A percentile compares a stretch with the other conserved stretches of the same genome.
Conservation (phyloP, 306 rosid genomes). For the Glycine latifolia region DNA sequence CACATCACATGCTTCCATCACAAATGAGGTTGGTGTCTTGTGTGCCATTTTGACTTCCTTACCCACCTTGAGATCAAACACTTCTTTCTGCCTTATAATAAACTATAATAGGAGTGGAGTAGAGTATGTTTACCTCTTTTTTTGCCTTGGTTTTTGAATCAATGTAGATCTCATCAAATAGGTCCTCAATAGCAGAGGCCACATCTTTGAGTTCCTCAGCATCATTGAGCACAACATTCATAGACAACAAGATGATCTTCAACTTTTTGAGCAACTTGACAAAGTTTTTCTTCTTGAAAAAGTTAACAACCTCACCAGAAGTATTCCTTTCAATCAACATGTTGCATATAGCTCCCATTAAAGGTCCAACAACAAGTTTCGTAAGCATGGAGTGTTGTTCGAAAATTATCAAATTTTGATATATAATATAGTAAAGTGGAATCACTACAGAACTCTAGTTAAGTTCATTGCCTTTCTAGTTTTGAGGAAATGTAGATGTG, state of each 20-base stretch:
- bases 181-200: slow-evolving; percentile 50
- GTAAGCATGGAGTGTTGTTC: slow-evolving; percentile 45
- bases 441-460: background rate
- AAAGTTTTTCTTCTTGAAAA: slow-evolving; percentile 39
- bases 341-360: slow-evolving; percentile 52
- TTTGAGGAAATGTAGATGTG: background rate
- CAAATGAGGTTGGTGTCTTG: slow-evolving; percentile 42
- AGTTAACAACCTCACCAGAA: slow-evolving; percentile 49
- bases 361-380: slow-evolving; percentile 56
- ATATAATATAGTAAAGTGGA: background rate
- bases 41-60: slow-evolving; percentile 27
- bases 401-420: background rate
- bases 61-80: slow-evolving; percentile 39
- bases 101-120: slow-evolving; percentile 25
- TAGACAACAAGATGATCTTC: slow-evolving; percentile 50
- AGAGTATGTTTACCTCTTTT: slow-evolving; percentile 24
- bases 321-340: slow-evolving; percentile 46
- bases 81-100: slow-evolving; percentile 45
- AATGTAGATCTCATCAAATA: slow-evolving; percentile 54
- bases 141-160: slow-evolving; percentile 8
- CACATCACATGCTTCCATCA: slow-evolving; percentile 44
- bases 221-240: slow-evolving; percentile 48
- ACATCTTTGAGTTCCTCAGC: slow-evolving; percentile 57
- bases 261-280: slow-evolving; percentile 50
- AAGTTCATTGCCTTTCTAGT: background rate